Evolutionary conservation across 805 yeast genomes (phyloP), one percentile per base, ranked within the genome.

Genomic region (Metschnikowia cubensis): DNA sequence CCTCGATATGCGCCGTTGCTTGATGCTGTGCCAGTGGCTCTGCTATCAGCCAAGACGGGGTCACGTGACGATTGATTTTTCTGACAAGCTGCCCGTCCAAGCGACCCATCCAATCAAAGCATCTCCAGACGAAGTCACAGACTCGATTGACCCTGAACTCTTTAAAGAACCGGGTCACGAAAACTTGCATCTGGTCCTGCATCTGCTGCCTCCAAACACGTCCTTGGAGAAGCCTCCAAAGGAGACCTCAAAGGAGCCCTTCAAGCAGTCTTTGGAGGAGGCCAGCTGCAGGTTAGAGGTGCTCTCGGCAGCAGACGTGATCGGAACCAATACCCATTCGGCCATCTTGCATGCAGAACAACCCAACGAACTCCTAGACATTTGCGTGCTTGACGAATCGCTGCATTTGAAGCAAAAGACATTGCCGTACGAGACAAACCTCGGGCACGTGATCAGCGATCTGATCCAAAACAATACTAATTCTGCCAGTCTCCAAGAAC

Each of bases 1-100:
- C 40, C 58, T 55, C 41, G 86, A 83, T 59, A 62, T 83, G 29
- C 66, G 87, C 46, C 71, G 69, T 50, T 70, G 75, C 35, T 55
- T 83, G 10, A 64, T 72, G 63, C 65, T 68, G 3, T 65, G 80
- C 34, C 85, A 82, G 56, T 68, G 65, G 49, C 14, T 71, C 1
- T 77, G 77, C 51, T 41, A 29, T 15, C 21, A 21, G 18, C 29
- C 21, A n/a, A n/a, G 29, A 22, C 34, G 6, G 11, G 33, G 13
- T 7, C 14, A 40, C 17, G 4, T 38, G 29, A 13, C 4, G 41
- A 38, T 38, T 14, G 45, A 31, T 36, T 7, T 42, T 18, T 15
- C 29, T 8, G 10, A 25, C 4, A 21, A 6, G 25, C 6, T 7
- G 8, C 8, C 25, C 25, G 8, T 7, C 8, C 8, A 25, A 25